These are phyloP conservation scores for Podaxis sp. DNA, from an alignment of 768 basidiomycete genomes.

Conservation along the genomic window DNA sequence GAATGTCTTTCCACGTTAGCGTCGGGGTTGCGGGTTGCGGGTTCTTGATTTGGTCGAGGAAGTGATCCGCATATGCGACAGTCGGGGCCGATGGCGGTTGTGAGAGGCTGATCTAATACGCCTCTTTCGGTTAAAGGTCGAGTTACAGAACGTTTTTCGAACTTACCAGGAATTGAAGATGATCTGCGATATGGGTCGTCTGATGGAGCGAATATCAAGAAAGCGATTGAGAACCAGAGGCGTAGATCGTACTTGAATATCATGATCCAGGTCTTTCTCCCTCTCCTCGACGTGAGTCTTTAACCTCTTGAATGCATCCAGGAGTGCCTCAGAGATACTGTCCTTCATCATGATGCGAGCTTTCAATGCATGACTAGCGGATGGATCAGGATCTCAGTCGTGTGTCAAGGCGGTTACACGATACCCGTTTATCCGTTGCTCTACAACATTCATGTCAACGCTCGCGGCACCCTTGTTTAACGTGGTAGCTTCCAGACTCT, in stretches of 20 bases:
- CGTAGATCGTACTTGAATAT: constrained; percentile 47
- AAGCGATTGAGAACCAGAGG: background rate
- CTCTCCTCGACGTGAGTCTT: constrained; percentile 42
- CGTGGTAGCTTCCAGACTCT: constrained; percentile 52
- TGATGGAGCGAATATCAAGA: constrained; percentile 21
- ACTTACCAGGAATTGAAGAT: constrained; percentile 69
- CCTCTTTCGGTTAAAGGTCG: background rate
- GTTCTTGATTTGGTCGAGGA: constrained; percentile 42
- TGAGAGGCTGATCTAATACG: constrained; percentile 51
- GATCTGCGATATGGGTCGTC: constrained; percentile 61
- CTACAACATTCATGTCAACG: constrained; percentile 50
- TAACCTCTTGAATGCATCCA: constrained; percentile 46
- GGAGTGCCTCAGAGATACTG: constrained; percentile 53
- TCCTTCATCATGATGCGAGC: constrained; percentile 67
- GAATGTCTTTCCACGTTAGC: constrained; percentile 75
- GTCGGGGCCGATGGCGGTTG: constrained; percentile 45
- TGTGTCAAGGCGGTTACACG: constrained; percentile 12
- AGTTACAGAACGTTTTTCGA: background rate
- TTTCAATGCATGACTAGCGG: constrained; percentile 54
- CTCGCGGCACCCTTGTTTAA: constrained; percentile 51
- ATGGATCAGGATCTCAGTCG: background rate
- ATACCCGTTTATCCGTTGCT: constrained; percentile 58
- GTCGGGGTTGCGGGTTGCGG: constrained; percentile 36
- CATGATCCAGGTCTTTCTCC: constrained; percentile 58
- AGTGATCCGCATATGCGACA: constrained; percentile 47